Evolutionary conservation across 192 early-diverging fungal genomes (phyloP).

Genomic region (Dissophora ornata): DNA sequence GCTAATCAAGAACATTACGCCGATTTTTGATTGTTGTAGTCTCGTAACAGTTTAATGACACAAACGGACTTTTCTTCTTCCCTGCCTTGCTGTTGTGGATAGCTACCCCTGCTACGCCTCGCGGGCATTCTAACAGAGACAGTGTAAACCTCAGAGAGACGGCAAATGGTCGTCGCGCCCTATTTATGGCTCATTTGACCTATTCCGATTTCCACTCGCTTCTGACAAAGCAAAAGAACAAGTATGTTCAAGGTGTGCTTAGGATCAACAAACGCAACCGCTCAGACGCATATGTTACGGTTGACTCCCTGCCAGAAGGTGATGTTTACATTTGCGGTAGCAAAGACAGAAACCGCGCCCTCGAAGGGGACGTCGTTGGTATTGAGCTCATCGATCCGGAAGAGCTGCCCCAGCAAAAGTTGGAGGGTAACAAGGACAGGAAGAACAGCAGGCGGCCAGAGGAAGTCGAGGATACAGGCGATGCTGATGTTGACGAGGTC

Average conservation of each 20-base stretch:
- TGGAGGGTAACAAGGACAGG: slow-evolving; percentile 67
- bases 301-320: slow-evolving; percentile 71
- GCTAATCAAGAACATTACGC: too few relatives aligned
- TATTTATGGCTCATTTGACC: slow-evolving; percentile 68
- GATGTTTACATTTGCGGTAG: slow-evolving; percentile 86
- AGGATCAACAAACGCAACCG: slow-evolving; percentile 89
- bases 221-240: slow-evolving; percentile 56
- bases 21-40: too few relatives aligned
- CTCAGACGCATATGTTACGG: slow-evolving; percentile 88
- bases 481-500: slow-evolving; percentile 63
- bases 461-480: slow-evolving; percentile 57
- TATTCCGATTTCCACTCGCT: slow-evolving; percentile 64
- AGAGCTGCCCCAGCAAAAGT: slow-evolving; percentile 68
- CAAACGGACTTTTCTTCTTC: too few relatives aligned
- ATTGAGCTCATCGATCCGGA: slow-evolving; percentile 76
- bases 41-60: too few relatives aligned
- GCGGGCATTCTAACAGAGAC: slow-evolving; percentile 59
- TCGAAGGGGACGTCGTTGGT: slow-evolving; percentile 89
- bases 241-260: slow-evolving; percentile 78
- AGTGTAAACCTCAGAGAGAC: slow-evolving; percentile 60
- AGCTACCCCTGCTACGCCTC: slow-evolving; percentile 53
- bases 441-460: slow-evolving; percentile 61
- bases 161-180: slow-evolving; percentile 61
- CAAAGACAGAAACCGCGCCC: slow-evolving; percentile 81
- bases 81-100: too few relatives aligned